These are phyloP conservation scores for Podospora didyma DNA, from an alignment of 495 filamentous ascomycete genomes.

Conservation along the genomic window DNA sequence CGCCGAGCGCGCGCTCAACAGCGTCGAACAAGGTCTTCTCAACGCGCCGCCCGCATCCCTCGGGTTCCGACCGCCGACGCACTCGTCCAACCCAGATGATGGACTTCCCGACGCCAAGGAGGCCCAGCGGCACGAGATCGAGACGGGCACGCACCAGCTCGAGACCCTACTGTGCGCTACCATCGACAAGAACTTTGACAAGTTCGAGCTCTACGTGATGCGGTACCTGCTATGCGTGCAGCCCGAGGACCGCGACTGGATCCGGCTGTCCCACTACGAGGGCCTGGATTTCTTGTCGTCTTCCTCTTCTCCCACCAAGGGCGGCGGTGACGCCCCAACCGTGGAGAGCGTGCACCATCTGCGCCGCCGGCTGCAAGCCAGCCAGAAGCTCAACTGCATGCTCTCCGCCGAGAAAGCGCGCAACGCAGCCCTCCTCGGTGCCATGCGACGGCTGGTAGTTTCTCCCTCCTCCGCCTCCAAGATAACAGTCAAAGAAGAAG, in stretches of 20 bases:
- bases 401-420: conserved; percentile 70
- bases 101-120: conserved; percentile 35
- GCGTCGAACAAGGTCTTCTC: conserved; percentile 75
- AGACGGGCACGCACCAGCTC: conserved; percentile 84
- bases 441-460: conserved; percentile 56
- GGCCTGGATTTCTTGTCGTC: conserved; percentile 31
- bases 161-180: conserved; percentile 90
- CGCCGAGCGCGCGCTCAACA: conserved; percentile 77
- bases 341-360: conserved; percentile 63
- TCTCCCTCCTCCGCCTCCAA: not conserved
- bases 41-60: conserved; percentile 65
- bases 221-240: conserved; percentile 78
- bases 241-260: conserved; percentile 68
- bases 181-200: conserved; percentile 96
- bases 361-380: conserved; percentile 75
- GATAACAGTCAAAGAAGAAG: conserved; percentile 19
- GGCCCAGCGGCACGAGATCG: conserved; percentile 69
- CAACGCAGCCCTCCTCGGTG: conserved; percentile 67
- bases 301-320: not conserved
- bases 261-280: conserved; percentile 83
- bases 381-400: conserved; percentile 69
- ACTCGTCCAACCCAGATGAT: conserved; percentile 17
- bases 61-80: conserved; percentile 58
- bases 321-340: conserved; percentile 43
- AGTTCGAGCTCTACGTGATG: conserved; percentile 89